A percentile compares a stretch with the other conserved stretches of the same genome.
Conservation (phyloP, 495 filamentous ascomycete species). For the Cladorrhinum samala region DNA sequence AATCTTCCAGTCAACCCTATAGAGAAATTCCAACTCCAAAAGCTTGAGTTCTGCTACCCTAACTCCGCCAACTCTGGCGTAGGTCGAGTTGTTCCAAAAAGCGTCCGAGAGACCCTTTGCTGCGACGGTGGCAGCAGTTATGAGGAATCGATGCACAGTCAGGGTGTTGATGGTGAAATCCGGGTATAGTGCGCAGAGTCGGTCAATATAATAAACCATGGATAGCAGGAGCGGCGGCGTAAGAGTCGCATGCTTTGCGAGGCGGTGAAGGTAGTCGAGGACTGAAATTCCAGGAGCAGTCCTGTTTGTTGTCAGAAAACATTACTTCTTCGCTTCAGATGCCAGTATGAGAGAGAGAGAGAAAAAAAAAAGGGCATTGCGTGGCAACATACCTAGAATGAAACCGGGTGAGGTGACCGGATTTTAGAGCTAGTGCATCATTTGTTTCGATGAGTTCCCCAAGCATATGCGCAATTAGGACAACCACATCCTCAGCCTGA, state of each 20-base stretch:
- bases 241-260: conserved; percentile 90
- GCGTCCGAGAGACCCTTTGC: conserved; percentile 93
- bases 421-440: conserved; percentile 77
- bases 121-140: conserved; percentile 89
- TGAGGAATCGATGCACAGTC: conserved; percentile 95
- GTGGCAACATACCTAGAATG: conserved; percentile 68
- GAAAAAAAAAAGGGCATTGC: neutral
- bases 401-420: conserved; percentile 83
- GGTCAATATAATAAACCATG: conserved; percentile 99
- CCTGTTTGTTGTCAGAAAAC: conserved; percentile 31
- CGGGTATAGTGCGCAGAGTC: conserved; percentile 83
- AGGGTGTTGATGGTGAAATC: conserved; percentile 91
- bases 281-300: conserved; percentile 93
- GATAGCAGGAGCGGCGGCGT: conserved; percentile 93
- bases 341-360: neutral
- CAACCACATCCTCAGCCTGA: conserved; percentile 74
- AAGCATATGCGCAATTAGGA: conserved; percentile 90
- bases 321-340: neutral
- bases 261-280: conserved; percentile 80
- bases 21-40: conserved; percentile 90
- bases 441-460: conserved; percentile 90
- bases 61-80: conserved; percentile 88
- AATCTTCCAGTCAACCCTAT: conserved; percentile 90
- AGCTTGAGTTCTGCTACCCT: conserved; percentile 81
- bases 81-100: conserved; percentile 96